phyloP scores from a whole-genome alignment of 1,139 yeast species.

The Meyerozyma guilliermondii region DNA sequence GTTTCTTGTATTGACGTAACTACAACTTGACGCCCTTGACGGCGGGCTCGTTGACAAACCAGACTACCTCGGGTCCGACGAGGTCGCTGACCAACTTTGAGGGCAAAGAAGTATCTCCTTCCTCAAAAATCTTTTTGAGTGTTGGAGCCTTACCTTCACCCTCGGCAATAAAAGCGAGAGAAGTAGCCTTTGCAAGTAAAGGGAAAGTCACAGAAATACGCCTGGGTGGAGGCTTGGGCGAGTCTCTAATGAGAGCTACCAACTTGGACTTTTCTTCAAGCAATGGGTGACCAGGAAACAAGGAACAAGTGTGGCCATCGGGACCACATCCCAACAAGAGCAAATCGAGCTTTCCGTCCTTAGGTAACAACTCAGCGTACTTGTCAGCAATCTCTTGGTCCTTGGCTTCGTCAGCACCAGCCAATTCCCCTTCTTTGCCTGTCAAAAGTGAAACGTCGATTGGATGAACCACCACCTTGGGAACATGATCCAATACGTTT shows the following conservation, averaged over 20 bases:
- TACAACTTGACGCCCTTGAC: slow-evolving; percentile 46
- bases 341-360: slow-evolving; percentile 43
- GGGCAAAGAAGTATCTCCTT: slow-evolving; percentile 52
- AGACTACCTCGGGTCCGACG: slow-evolving; percentile 46
- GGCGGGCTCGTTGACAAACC: slow-evolving; percentile 83
- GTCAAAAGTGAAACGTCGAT: slow-evolving; percentile 46
- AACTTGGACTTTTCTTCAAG: slow-evolving; percentile 33
- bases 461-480: slow-evolving; percentile 37
- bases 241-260: slow-evolving; percentile 47
- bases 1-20: not conserved
- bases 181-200: slow-evolving; percentile 47
- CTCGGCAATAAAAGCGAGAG: slow-evolving; percentile 81
- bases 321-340: slow-evolving; percentile 74
- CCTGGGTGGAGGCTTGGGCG: slow-evolving; percentile 77
- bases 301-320: slow-evolving; percentile 76
- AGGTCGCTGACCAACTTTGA: slow-evolving; percentile 63
- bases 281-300: slow-evolving; percentile 57
- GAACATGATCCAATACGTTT: slow-evolving; percentile 49
- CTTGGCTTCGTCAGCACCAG: slow-evolving; percentile 30
- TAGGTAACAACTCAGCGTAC: slow-evolving; percentile 45
- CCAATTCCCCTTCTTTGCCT: slow-evolving; percentile 40
- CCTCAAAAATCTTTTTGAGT: slow-evolving; percentile 63
- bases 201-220: slow-evolving; percentile 71
- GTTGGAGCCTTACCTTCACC: slow-evolving; percentile 81
- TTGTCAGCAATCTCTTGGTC: slow-evolving; percentile 47